phyloP scores from a whole-genome alignment of 805 yeast genomes.

The Lipomyces starkeyi region DNA sequence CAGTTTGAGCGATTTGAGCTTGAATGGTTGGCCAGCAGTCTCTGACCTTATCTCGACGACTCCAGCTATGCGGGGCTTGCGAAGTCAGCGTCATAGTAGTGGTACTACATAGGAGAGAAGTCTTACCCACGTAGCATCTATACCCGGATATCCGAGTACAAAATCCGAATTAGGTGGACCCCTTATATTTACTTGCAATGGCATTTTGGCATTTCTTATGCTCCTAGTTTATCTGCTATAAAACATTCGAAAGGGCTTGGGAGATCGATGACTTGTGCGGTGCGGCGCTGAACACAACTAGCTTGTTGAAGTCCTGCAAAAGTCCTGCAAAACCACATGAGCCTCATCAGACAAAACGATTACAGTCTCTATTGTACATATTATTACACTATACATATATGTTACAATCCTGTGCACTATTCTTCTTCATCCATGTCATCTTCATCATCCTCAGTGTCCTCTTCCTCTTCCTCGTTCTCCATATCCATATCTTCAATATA shows the following conservation, averaged over 20 bases:
- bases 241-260: too few species aligned
- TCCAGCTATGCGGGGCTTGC: slow-evolving; percentile 49
- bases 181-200: slow-evolving; percentile 39
- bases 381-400: not conserved
- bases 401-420: not conserved
- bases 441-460: slow-evolving; percentile 2
- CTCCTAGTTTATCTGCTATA: too few species aligned
- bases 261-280: too few species aligned
- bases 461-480: slow-evolving; percentile 14
- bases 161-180: slow-evolving; percentile 51
- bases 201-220: slow-evolving; percentile 5
- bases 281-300: too few species aligned
- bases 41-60: slow-evolving; percentile 48
- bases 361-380: not conserved
- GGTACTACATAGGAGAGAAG: not conserved
- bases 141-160: slow-evolving; percentile 52
- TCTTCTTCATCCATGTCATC: slow-evolving; percentile 11
- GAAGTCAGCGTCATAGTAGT: not conserved
- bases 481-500: slow-evolving; percentile 8
- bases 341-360: too few species aligned
- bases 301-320: too few species aligned
- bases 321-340: too few species aligned
- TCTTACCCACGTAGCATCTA: slow-evolving; percentile 49
- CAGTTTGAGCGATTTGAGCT: slow-evolving; percentile 43
- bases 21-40: slow-evolving; percentile 39